These are phyloP conservation scores for Apiotrichum brassicae DNA, from an alignment of 1,284 basidiomycete genomes.

Conservation along the genomic window DNA sequence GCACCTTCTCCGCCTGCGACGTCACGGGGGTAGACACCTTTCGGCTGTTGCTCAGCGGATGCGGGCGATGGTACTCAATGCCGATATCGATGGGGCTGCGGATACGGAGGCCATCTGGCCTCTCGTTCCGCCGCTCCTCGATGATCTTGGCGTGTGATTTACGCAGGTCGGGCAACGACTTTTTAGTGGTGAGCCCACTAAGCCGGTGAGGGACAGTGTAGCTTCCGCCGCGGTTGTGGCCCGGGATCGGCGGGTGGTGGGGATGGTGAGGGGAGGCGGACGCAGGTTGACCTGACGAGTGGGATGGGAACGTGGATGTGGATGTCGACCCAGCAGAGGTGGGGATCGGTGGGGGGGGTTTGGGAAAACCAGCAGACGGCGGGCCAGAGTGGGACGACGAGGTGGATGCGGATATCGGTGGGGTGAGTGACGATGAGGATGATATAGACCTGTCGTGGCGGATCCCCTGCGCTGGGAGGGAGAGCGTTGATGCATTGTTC, in stretches of 20 bases:
- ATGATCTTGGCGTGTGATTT: constrained; percentile 53
- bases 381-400: constrained; percentile 34
- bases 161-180: constrained; percentile 81
- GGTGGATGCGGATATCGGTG: constrained; percentile 27
- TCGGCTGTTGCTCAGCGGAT: constrained; percentile 2
- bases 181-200: constrained; percentile 57
- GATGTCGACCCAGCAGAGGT: neutral
- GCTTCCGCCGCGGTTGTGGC: constrained; percentile 42
- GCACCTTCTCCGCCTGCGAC: constrained; percentile 4
- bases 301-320: too few relatives aligned
- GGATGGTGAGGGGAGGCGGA: too few relatives aligned
- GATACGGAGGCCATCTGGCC: neutral
- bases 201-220: constrained; percentile 39
- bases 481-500: constrained; percentile 12
- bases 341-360: constrained; percentile 9
- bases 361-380: constrained; percentile 10
- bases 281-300: too few relatives aligned
- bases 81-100: constrained; percentile 27
- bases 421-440: constrained; percentile 11
- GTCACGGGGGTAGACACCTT: neutral
- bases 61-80: constrained; percentile 10
- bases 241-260: neutral
- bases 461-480: constrained; percentile 8
- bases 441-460: constrained; percentile 17
- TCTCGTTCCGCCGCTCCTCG: constrained; percentile 32